phyloP scores from a whole-genome alignment of 805 yeast genomes.

The Teunomyces tritomae region DNA sequence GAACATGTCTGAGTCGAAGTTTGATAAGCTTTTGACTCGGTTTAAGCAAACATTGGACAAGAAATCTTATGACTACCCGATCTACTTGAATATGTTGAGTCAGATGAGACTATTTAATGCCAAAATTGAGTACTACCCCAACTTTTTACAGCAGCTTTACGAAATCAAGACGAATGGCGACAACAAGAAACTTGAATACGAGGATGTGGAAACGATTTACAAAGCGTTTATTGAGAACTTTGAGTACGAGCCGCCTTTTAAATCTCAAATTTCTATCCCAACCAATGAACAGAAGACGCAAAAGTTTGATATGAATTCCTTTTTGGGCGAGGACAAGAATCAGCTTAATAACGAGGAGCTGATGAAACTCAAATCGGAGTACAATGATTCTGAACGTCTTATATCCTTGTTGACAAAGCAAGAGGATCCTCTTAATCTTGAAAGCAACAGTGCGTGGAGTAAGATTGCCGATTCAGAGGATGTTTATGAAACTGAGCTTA shows the following conservation, averaged over 20 bases:
- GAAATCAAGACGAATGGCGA: slow-evolving; percentile 11
- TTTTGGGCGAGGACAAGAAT: slow-evolving; percentile 9
- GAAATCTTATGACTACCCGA: slow-evolving; percentile 11
- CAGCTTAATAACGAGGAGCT: neutral
- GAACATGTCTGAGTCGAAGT: slow-evolving; percentile 13
- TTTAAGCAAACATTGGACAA: slow-evolving; percentile 6
- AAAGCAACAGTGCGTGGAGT: slow-evolving; percentile 4
- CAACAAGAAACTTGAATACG: slow-evolving; percentile 6
- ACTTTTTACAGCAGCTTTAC: slow-evolving; percentile 17
- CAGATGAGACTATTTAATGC: slow-evolving; percentile 14
- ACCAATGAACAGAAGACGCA: slow-evolving; percentile 9
- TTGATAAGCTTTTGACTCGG: slow-evolving; percentile 8
- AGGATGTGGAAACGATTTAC: slow-evolving; percentile 18
- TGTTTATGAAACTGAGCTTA: slow-evolving; percentile 13
- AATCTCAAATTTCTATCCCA: slow-evolving; percentile 4
- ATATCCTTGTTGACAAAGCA: slow-evolving; percentile 14
- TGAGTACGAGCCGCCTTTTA: slow-evolving; percentile 13
- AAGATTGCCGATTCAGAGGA: slow-evolving; percentile 4
- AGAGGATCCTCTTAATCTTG: slow-evolving; percentile 7
- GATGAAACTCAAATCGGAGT: slow-evolving; percentile 4
- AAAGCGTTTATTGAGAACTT: slow-evolving; percentile 17
- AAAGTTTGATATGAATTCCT: slow-evolving; percentile 20
- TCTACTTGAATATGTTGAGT: slow-evolving; percentile 9
- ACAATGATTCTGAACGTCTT: slow-evolving; percentile 18
- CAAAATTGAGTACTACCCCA: slow-evolving; percentile 19